Conservation (phyloP, 192 early-diverging fungal genomes). For the Podila epigama region DNA sequence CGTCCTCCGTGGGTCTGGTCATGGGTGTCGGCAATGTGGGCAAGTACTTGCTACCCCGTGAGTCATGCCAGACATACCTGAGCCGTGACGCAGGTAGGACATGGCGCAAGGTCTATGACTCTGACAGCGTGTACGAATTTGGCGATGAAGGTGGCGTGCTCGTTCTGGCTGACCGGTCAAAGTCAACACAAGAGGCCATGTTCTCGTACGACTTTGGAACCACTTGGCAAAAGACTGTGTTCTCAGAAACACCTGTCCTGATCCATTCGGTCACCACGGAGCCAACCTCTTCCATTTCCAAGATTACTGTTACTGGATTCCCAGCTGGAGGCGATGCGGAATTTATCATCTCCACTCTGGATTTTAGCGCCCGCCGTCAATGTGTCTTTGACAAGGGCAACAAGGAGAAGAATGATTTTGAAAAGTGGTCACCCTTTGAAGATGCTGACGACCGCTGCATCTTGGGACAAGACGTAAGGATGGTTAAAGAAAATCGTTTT, state of each 20-base stretch:
- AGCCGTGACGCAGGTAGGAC: slow-evolving; percentile 86
- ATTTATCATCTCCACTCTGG: slow-evolving; percentile 36
- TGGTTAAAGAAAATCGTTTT: too few species aligned
- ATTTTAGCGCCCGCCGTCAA: slow-evolving; percentile 48
- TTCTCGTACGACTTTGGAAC: slow-evolving; percentile 86
- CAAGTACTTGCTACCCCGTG: slow-evolving; percentile 61
- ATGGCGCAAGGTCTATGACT: slow-evolving; percentile 79
- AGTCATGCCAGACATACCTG: slow-evolving; percentile 75
- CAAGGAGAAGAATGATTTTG: slow-evolving; percentile 82
- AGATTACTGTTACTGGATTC: slow-evolving; percentile 75
- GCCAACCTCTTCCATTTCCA: slow-evolving; percentile 68
- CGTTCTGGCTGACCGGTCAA: slow-evolving; percentile 75
- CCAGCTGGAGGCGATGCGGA: slow-evolving; percentile 31
- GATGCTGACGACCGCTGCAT: slow-evolving; percentile 70
- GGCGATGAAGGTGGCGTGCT: slow-evolving; percentile 92
- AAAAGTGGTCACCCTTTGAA: slow-evolving; percentile 82
- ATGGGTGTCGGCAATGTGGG: slow-evolving; percentile 95
- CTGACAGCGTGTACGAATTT: slow-evolving; percentile 80
- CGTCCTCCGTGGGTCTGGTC: slow-evolving; percentile 79
- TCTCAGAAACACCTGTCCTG: slow-evolving; percentile 65
- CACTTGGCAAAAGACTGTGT: slow-evolving; percentile 71
- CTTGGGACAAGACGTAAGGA: slow-evolving; percentile 60
- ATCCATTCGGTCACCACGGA: slow-evolving; percentile 70
- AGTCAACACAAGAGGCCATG: slow-evolving; percentile 66
- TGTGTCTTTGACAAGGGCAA: slow-evolving; percentile 59